A percentile compares a stretch with the other conserved stretches of the same genome.
These are phyloP conservation scores for Ophiocordyceps sinensis DNA, from an alignment of 2,329 filamentous ascomycete species.

Conservation along the genomic window DNA sequence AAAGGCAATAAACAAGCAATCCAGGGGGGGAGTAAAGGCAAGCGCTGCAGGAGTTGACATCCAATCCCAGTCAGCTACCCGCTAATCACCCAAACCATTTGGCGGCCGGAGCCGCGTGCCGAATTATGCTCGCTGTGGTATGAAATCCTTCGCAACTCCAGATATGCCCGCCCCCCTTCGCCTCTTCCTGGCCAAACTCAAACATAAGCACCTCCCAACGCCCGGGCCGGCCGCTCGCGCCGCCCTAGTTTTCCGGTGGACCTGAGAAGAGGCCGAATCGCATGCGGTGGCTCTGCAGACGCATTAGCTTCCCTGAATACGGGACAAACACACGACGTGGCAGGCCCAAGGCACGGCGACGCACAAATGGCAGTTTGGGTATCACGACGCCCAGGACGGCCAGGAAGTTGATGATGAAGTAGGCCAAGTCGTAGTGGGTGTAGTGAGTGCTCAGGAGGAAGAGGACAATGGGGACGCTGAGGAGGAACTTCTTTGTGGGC, in stretches of 20 bases:
- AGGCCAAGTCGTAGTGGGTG: constrained; percentile 92
- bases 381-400: constrained; percentile 88
- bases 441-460: constrained; percentile 98
- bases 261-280: constrained; percentile 62
- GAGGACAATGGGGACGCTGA: constrained; percentile 84
- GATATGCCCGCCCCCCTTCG: background rate
- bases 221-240: background rate
- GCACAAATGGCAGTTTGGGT: constrained; percentile 86
- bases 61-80: constrained; percentile 14
- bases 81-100: constrained; percentile 12
- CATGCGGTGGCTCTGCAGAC: constrained; percentile 56
- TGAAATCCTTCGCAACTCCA: constrained; percentile 11
- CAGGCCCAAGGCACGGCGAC: constrained; percentile 23
- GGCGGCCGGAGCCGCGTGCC: constrained; percentile 13
- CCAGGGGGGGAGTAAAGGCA: constrained; percentile 1
- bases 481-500: constrained; percentile 93
- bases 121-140: constrained; percentile 20
- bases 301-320: constrained; percentile 8
- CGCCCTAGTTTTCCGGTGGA: constrained; percentile 40
- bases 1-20: background rate
- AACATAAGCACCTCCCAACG: constrained; percentile 3
- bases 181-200: constrained; percentile 2
- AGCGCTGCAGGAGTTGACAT: constrained; percentile 12
- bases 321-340: background rate
- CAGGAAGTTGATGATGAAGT: constrained; percentile 94